Base-by-base conservation (phyloP, 495 filamentous ascomycete species). In the Annulohypoxylon bovei region DNA sequence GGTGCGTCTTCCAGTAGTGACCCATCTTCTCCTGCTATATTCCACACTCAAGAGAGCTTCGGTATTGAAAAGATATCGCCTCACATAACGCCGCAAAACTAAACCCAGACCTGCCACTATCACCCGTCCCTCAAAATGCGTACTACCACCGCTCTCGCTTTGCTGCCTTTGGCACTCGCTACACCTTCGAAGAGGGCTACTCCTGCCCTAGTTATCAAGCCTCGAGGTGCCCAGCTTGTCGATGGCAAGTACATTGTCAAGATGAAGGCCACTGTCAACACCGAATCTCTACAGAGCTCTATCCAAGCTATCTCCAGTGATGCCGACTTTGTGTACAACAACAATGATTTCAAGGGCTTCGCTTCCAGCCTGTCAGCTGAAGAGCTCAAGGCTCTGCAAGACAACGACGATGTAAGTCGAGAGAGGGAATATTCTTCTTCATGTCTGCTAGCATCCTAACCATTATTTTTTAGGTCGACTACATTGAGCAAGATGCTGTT, bases 401-500 rank as follows among this genome's bases (percentile, higher is more conserved):
- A 73, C 62, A 73, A 82, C 59, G 76, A 76, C 14, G 79, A 81
- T 46, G 80, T 80, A 67, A 75, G 79, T 28, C 46, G 28, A 49
- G 6, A 47, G 12, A 49, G 3, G 11, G 33, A 20, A 3, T 4
- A 25, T 8, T 11, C 16, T 14, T 20, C 56, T 70, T 20, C 27
- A 62, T 6, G 30, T 44, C 6, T 30, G 65, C n/a, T 25, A 50
- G 30, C 4, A 37, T 63, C 6, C 52, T 61, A 23, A 68, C 47
- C 37, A 2, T 1, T 39, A 9, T 39, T 14, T 37, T 20, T 37
- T 35, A 73, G 71, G 85, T 87, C 67, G 85, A 85, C 40, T 86
- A 83, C 65, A 79, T 87, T 33, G 85, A 87, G 78, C 78, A 83
- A 68, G 84, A 87, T 54, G 73, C 74, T 30, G 68, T 86, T 62